Percentiles rank a stretch among this genome's conserved stretches.
Evolutionary conservation across 306 rosid species (phyloP).

Genomic region (Quercus bicolor): DNA sequence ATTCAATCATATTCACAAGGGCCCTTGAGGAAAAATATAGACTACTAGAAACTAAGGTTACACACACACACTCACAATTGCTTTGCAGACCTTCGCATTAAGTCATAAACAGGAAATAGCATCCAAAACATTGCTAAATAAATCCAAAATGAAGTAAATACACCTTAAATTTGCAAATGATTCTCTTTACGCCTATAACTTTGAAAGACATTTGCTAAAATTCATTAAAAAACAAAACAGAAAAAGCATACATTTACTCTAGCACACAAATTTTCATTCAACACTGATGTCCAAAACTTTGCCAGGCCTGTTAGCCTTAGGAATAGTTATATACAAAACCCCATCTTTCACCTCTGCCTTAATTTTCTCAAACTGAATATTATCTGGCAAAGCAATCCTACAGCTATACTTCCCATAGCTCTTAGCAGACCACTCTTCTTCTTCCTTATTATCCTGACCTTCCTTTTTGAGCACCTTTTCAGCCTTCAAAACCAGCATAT

Average conservation of each 20-base stretch:
- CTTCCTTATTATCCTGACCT: background rate
- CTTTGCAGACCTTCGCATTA: background rate
- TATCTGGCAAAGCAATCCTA: constrained; percentile 74
- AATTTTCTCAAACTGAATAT: constrained; percentile 64
- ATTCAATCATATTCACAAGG: no score
- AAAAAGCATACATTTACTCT: background rate
- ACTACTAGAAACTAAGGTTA: no score
- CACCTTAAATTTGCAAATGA: background rate
- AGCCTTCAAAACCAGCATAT: constrained; percentile 74
- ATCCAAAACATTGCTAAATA: background rate
- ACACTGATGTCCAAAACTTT: constrained; percentile 53
- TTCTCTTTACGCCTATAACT: background rate
- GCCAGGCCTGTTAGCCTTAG: constrained; percentile 34
- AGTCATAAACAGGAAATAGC: background rate
- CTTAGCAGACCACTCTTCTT: constrained; percentile 57
- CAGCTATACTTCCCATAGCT: constrained; percentile 69
- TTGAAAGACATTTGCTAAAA: background rate
- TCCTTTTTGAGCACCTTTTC: constrained; percentile 39
- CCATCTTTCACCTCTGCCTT: constrained; percentile 85
- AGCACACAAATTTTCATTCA: constrained; percentile 21
- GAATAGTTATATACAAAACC: constrained; percentile 66
- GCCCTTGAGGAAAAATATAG: no score
- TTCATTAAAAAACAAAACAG: no score
- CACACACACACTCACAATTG: no score
- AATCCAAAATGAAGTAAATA: background rate